These are phyloP conservation scores for Linum lewisii DNA, from an alignment of 345 rosid species.

Conservation along the genomic window DNA sequence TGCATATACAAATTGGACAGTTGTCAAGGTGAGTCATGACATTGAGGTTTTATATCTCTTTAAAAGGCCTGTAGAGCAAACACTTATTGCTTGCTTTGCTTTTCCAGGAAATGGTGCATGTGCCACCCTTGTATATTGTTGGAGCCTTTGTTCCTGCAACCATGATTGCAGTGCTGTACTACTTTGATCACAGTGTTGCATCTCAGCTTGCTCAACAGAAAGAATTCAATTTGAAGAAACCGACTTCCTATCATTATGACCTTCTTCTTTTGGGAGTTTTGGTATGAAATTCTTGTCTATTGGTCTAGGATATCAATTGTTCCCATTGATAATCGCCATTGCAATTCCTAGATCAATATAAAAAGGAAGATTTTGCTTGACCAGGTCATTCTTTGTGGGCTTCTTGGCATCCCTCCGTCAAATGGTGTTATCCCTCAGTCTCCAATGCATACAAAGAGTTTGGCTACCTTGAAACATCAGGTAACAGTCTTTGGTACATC, in stretches of 20 bases:
- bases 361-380: background rate
- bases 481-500: too few species aligned
- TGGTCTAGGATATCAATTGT: too few species aligned
- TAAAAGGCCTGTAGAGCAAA: constrained; percentile 62
- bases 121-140: constrained; percentile 20
- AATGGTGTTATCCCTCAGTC: constrained; percentile 33
- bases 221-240: constrained; percentile 27
- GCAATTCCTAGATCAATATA: too few species aligned
- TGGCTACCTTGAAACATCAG: constrained; percentile 30
- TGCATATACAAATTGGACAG: constrained; percentile 29
- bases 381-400: constrained; percentile 13
- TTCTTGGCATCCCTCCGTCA: constrained; percentile 25
- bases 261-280: constrained; percentile 22
- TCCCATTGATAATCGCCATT: too few species aligned
- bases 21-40: constrained; percentile 17
- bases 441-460: constrained; percentile 30
- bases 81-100: constrained; percentile 84
- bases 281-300: constrained; percentile 10
- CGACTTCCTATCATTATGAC: constrained; percentile 29
- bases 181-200: constrained; percentile 29
- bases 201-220: constrained; percentile 30
- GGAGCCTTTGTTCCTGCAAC: constrained; percentile 29
- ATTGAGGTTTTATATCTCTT: background rate
- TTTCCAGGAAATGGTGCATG: constrained; percentile 43
- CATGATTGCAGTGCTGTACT: constrained; percentile 29